Conservation (phyloP, 768 basidiomycete species). For the Boletus sensibilis region DNA sequence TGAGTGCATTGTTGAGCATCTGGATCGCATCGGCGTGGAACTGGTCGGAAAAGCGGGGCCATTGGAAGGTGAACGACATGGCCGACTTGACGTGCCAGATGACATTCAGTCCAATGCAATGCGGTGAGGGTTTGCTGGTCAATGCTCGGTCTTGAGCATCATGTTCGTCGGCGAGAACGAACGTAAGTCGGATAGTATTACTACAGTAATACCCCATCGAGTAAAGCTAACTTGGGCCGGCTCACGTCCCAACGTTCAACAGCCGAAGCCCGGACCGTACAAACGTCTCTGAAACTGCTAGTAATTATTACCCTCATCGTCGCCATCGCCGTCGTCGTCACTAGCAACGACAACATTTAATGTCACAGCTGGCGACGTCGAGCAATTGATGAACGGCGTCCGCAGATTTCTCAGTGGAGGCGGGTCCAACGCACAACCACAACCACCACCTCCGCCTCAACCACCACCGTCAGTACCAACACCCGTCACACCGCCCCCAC, state of each 20-base stretch:
- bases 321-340: background rate
- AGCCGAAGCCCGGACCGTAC: slow-evolving; percentile 4
- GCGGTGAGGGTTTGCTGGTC: background rate
- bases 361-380: slow-evolving; percentile 21
- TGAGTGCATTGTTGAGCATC: slow-evolving; percentile 95
- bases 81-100: slow-evolving; percentile 2
- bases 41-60: slow-evolving; percentile 95
- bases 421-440: slow-evolving; percentile 35
- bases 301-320: background rate
- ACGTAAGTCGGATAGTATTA: slow-evolving; percentile 11
- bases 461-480: slow-evolving; percentile 15
- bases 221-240: background rate
- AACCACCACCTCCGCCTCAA: slow-evolving; percentile 19
- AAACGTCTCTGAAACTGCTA: background rate
- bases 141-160: slow-evolving; percentile 18
- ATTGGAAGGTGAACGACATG: slow-evolving; percentile 93
- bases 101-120: background rate
- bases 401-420: slow-evolving; percentile 58
- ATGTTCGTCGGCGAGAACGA: slow-evolving; percentile 16
- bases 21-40: slow-evolving; percentile 95
- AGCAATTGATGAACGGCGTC: slow-evolving; percentile 62
- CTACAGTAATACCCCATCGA: background rate
- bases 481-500: slow-evolving; percentile 25
- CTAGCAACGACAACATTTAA: slow-evolving; percentile 18
- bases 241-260: background rate